Conservation (phyloP, 129 eudicot species). For the Flaveria trinervia region DNA sequence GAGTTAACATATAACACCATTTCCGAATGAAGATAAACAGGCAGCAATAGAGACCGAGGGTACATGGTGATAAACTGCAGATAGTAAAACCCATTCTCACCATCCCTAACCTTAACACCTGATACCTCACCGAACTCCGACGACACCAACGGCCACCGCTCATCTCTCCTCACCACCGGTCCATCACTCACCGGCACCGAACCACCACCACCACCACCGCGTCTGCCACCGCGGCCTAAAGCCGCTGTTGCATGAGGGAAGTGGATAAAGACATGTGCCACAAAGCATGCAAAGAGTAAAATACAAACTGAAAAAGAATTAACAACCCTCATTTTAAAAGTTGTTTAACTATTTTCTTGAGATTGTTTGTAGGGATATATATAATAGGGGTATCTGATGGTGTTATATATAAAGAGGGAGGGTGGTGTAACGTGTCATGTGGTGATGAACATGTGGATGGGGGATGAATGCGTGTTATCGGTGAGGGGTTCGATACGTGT, state of each 20-base stretch:
- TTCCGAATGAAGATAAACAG: slow-evolving; percentile 66
- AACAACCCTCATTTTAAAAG: background rate
- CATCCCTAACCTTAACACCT: slow-evolving; percentile 50
- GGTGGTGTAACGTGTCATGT: slow-evolving; percentile 28
- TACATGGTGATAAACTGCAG: slow-evolving; percentile 81
- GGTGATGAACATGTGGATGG: too few species aligned
- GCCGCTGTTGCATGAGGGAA: slow-evolving; percentile 22
- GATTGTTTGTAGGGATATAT: background rate
- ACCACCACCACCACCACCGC: background rate
- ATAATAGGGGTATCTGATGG: background rate
- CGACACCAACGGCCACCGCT: slow-evolving; percentile 47
- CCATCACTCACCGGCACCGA: slow-evolving; percentile 26
- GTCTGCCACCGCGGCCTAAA: background rate
- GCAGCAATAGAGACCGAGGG: slow-evolving; percentile 70
- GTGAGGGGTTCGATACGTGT: too few species aligned
- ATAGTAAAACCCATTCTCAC: slow-evolving; percentile 45
- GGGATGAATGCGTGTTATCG: too few species aligned
- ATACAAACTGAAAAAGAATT: slow-evolving; percentile 8
- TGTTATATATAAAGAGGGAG: slow-evolving; percentile 15
- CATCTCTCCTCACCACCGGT: slow-evolving; percentile 47
- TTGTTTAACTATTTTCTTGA: background rate
- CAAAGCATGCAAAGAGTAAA: slow-evolving; percentile 23
- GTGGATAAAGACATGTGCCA: background rate
- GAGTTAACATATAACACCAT: slow-evolving; percentile 87
- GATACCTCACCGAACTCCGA: slow-evolving; percentile 69